Percentiles rank a stretch among this genome's conserved stretches.
Conservation (phyloP, 768 basidiomycete genomes). For the Phylloporus scabripes region DNA sequence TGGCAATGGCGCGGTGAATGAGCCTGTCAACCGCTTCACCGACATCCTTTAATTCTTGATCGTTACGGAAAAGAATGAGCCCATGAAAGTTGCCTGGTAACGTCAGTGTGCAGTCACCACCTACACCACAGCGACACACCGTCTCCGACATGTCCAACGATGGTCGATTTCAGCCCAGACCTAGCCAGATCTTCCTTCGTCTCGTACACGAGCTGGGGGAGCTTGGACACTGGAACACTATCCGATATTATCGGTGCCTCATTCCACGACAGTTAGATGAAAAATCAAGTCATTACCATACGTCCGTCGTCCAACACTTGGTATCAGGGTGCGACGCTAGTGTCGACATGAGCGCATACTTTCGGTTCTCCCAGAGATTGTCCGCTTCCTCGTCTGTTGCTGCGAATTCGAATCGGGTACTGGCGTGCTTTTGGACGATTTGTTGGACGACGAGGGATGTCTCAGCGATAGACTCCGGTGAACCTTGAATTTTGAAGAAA, state of each 20-base stretch:
- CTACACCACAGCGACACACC: constrained; percentile 43
- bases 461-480: constrained; percentile 49
- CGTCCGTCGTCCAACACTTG: constrained; percentile 83
- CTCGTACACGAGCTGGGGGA: constrained; percentile 67
- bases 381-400: constrained; percentile 69
- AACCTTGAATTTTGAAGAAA: constrained; percentile 91
- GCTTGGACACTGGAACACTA: constrained; percentile 64
- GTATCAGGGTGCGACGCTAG: constrained; percentile 57
- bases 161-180: constrained; percentile 56
- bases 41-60: constrained; percentile 51
- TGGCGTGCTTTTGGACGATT: constrained; percentile 64
- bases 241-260: background rate
- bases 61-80: constrained; percentile 52
- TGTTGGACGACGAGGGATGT: constrained; percentile 53
- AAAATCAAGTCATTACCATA: constrained; percentile 58
- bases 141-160: constrained; percentile 79
- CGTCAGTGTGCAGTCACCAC: background rate
- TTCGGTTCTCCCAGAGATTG: constrained; percentile 79
- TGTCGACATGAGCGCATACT: constrained; percentile 73
- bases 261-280: background rate
- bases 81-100: constrained; percentile 41
- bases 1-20: constrained; percentile 60
- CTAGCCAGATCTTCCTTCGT: constrained; percentile 72
- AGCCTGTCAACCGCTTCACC: constrained; percentile 63
- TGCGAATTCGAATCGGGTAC: constrained; percentile 66